Percentiles rank a stretch among this genome's conserved stretches.
These are phyloP conservation scores for Ustilago curta DNA, from an alignment of 1,284 basidiomycete genomes.

Conservation along the genomic window DNA sequence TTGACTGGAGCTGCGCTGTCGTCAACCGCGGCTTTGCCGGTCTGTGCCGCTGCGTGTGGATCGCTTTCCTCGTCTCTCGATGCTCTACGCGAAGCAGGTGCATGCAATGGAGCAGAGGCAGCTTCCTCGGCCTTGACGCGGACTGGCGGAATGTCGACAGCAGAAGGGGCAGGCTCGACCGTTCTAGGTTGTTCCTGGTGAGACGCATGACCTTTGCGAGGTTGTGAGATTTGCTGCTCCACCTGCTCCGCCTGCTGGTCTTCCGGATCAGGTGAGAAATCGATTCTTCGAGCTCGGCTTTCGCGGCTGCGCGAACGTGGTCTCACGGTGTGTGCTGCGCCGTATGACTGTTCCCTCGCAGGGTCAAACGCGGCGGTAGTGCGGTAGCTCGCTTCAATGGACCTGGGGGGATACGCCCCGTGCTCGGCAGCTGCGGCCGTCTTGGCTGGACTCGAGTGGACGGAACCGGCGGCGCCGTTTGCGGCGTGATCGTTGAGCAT, in stretches of 20 bases:
- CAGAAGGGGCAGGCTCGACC: not conserved
- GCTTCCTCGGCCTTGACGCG: constrained; percentile 35
- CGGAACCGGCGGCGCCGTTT: constrained; percentile 23
- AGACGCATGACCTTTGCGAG: not conserved
- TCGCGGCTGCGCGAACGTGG: constrained; percentile 18
- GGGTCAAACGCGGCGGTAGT: constrained; percentile 35
- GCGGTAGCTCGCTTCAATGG: constrained; percentile 8
- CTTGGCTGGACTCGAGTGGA: constrained; percentile 35
- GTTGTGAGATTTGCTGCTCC: not conserved
- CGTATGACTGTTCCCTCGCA: constrained; percentile 20
- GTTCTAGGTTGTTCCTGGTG: not conserved
- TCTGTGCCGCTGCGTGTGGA: not conserved
- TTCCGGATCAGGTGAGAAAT: constrained; percentile 33
- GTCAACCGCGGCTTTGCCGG: not conserved
- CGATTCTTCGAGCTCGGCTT: constrained; percentile 13
- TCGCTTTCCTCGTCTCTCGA: not conserved
- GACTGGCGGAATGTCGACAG: constrained; percentile 5
- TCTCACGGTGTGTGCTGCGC: constrained; percentile 1
- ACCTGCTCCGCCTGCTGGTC: constrained; percentile 18
- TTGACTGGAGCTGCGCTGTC: constrained; percentile 7
- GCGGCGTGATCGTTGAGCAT: constrained; percentile 53
- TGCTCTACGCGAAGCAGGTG: not conserved
- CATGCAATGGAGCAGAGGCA: constrained; percentile 14
- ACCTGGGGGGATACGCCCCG: constrained; percentile 6
- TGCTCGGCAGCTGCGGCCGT: constrained; percentile 16